Percentiles rank a stretch among this genome's conserved stretches.
phyloP scores from a whole-genome alignment of 192 early-diverging fungal species.

The Gamsiella multidivaricata region DNA sequence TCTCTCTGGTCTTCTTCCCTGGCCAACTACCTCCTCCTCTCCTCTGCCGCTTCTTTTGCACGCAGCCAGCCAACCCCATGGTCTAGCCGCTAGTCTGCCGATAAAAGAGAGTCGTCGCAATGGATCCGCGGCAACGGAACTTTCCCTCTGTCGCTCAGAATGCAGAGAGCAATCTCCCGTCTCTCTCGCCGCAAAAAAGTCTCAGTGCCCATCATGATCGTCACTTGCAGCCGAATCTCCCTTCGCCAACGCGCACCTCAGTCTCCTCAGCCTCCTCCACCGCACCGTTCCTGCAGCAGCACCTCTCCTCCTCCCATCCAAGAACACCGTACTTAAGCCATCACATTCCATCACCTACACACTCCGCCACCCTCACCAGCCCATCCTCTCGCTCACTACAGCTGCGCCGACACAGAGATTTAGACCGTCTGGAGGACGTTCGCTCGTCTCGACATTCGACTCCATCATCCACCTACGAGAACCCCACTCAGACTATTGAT shows the following conservation, averaged over 20 bases:
- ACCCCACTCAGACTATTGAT: neutral
- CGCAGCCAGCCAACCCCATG: neutral
- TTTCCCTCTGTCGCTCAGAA: neutral
- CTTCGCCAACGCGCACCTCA: neutral
- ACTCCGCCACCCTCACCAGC: neutral
- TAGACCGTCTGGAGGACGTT: constrained; percentile 5
- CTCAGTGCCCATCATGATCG: neutral
- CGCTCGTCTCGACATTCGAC: neutral
- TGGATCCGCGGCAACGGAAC: constrained; percentile 5
- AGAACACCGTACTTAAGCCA: no score
- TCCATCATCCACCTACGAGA: neutral
- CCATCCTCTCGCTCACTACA: neutral
- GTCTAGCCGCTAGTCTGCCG: neutral
- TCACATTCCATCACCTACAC: neutral
- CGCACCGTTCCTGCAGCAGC: neutral
- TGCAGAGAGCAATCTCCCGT: neutral
- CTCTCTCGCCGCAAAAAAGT: neutral
- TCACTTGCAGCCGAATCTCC: neutral
- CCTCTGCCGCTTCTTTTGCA: neutral
- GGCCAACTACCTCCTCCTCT: neutral
- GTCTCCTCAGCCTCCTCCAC: neutral
- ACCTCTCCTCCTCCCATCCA: no score
- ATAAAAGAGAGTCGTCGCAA: neutral
- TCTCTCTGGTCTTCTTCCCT: neutral
- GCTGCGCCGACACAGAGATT: constrained; percentile 5